A percentile compares a stretch with the other conserved stretches of the same genome.
These are phyloP conservation scores for Venturia aucupariae DNA, from an alignment of 2,329 filamentous ascomycete species.

Conservation along the genomic window DNA sequence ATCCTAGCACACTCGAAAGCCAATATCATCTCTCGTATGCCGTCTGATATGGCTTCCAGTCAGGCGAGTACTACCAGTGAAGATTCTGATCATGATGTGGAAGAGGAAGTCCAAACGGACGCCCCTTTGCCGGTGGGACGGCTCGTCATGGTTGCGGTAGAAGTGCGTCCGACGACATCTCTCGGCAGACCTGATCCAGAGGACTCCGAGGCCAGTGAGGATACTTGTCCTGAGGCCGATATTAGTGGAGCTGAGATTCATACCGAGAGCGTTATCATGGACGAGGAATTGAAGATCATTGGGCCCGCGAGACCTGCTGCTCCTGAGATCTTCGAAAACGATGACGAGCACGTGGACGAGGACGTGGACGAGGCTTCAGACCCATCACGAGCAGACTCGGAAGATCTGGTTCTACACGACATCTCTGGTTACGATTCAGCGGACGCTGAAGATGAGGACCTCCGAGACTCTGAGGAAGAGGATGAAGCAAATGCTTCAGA, in stretches of 20 bases:
- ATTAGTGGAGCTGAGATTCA: not conserved
- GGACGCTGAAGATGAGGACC: constrained; percentile 1
- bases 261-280: not conserved
- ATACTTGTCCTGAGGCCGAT: not conserved
- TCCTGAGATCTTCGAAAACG: not conserved
- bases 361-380: not conserved
- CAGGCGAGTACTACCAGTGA: not conserved
- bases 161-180: not conserved
- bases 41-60: not conserved
- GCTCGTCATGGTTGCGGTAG: not conserved
- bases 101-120: not conserved
- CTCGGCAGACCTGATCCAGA: not conserved
- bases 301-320: not conserved
- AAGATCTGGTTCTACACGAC: not conserved
- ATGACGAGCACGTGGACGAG: not conserved
- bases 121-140: not conserved
- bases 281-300: not conserved
- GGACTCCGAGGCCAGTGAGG: not conserved
- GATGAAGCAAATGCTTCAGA: not conserved
- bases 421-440: not conserved
- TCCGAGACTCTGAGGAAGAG: not conserved
- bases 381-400: not conserved
- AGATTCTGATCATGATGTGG: too few relatives aligned
- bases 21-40: not conserved
- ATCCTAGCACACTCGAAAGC: not conserved